Evolutionary conservation across 2,329 filamentous ascomycete genomes (phyloP).

Genomic region (Trichophyton benhamiae): DNA sequence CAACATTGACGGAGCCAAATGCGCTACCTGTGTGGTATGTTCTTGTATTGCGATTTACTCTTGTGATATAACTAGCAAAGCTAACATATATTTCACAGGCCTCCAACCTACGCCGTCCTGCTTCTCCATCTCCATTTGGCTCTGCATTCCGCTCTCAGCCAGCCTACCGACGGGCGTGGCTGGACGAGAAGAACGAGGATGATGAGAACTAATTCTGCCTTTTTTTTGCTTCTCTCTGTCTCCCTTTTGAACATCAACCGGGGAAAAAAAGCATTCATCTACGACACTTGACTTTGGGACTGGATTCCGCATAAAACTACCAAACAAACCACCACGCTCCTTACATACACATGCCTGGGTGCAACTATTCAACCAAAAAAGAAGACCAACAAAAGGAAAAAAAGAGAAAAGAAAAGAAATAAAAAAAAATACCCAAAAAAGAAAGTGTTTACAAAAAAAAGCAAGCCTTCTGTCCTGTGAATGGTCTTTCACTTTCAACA

Average conservation of each 20-base stretch:
- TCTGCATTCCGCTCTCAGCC: conserved; percentile 16
- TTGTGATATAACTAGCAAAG: conserved; percentile 7
- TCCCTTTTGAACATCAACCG: not conserved
- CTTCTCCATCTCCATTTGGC: conserved; percentile 27
- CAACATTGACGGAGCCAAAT: conserved; percentile 33
- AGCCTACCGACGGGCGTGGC: conserved; percentile 12
- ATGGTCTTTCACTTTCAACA: not conserved
- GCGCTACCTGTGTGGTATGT: conserved; percentile 34
- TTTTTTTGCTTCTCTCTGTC: not conserved
- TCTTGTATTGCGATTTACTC: not conserved
- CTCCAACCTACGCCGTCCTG: conserved; percentile 29
- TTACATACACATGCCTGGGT: not conserved
- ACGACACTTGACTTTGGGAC: conserved; percentile 4
- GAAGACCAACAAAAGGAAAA: not conserved
- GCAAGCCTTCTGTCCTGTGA: not conserved
- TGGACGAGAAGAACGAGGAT: conserved; percentile 1
- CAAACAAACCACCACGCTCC: conserved; percentile 1
- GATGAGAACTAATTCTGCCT: not conserved
- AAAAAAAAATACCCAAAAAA: not conserved
- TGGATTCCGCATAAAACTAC: conserved; percentile 8
- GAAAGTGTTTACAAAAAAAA: not conserved
- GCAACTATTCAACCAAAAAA: not conserved
- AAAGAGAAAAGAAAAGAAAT: not conserved
- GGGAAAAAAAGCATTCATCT: not conserved
- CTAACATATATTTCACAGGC: conserved; percentile 18